Percentiles rank a stretch among this genome's conserved stretches.
Evolutionary conservation across 805 yeast genomes (phyloP).

Genomic region (Lachancea cidri): DNA sequence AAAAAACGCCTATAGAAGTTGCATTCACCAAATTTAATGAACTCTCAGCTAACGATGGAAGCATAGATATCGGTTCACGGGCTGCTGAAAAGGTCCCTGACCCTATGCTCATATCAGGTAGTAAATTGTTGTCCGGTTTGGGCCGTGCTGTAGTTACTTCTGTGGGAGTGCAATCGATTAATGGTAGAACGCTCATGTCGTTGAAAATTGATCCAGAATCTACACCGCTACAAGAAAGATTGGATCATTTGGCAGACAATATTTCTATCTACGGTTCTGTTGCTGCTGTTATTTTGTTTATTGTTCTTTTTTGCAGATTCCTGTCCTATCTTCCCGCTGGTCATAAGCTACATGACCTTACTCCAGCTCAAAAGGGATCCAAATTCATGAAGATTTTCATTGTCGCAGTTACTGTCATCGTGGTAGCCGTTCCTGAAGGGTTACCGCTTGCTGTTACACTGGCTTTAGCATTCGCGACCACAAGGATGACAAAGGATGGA

Average conservation of each 20-base stretch:
- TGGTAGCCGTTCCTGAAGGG: constrained; percentile 99
- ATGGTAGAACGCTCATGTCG: constrained; percentile 87
- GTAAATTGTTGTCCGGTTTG: constrained; percentile 80
- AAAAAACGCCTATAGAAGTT: constrained; percentile 52
- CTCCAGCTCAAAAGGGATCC: constrained; percentile 75
- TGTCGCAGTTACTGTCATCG: constrained; percentile 87
- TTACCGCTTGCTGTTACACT: constrained; percentile 95
- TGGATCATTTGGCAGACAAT: constrained; percentile 80
- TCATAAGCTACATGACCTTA: constrained; percentile 39
- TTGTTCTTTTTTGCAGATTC: constrained; percentile 74
- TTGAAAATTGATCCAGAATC: constrained; percentile 69
- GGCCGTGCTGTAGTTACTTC: constrained; percentile 86
- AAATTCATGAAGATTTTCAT: constrained; percentile 80
- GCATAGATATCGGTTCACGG: constrained; percentile 35
- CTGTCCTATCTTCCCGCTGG: constrained; percentile 54
- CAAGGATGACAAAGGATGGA: constrained; percentile 95
- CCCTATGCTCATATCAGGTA: constrained; percentile 86
- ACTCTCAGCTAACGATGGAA: constrained; percentile 18
- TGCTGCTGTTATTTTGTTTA: constrained; percentile 76
- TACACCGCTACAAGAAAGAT: constrained; percentile 84
- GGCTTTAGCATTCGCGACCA: constrained; percentile 96
- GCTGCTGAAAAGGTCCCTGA: constrained; percentile 55
- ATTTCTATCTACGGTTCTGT: constrained; percentile 91
- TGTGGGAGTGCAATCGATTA: constrained; percentile 83
- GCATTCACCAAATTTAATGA: constrained; percentile 32